phyloP scores from a whole-genome alignment of 169 alveolate genomes.

The Toxoplasma gondii region DNA sequence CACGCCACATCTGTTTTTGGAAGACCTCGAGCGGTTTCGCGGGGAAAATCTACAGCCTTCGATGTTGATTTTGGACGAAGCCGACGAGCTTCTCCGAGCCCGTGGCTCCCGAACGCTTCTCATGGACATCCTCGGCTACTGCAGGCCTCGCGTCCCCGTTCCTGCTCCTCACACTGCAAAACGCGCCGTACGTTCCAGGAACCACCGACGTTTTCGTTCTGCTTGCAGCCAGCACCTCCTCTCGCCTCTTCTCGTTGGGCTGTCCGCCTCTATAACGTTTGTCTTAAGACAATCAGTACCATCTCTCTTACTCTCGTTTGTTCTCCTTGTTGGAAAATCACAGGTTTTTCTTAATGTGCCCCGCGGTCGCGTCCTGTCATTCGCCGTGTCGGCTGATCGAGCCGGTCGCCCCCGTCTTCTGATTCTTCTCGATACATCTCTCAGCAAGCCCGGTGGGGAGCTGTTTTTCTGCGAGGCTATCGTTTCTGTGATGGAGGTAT shows the following conservation, averaged over 20 bases:
- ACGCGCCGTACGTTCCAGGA: not conserved
- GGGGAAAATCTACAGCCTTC: slow-evolving; percentile 26
- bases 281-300: not conserved
- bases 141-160: slow-evolving; percentile 49
- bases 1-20: slow-evolving; percentile 45
- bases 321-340: not conserved
- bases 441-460: too few species aligned
- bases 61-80: slow-evolving; percentile 29
- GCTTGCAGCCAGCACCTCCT: not conserved
- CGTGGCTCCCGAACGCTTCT: not conserved
- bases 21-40: slow-evolving; percentile 33
- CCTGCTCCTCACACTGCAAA: slow-evolving; percentile 2
- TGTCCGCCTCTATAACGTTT: not conserved
- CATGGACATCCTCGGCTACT: slow-evolving; percentile 45
- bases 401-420: not conserved
- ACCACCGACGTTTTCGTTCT: not conserved
- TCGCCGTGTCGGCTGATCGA: not conserved
- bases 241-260: not conserved
- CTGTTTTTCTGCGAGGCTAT: too few species aligned
- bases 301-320: not conserved
- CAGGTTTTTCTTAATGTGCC: not conserved
- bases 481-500: too few species aligned
- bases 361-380: not conserved
- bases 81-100: slow-evolving; percentile 15
- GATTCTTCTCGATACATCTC: not conserved